Base-by-base conservation (phyloP, 495 filamentous ascomycete genomes). In the Rhypophila decipiens region DNA sequence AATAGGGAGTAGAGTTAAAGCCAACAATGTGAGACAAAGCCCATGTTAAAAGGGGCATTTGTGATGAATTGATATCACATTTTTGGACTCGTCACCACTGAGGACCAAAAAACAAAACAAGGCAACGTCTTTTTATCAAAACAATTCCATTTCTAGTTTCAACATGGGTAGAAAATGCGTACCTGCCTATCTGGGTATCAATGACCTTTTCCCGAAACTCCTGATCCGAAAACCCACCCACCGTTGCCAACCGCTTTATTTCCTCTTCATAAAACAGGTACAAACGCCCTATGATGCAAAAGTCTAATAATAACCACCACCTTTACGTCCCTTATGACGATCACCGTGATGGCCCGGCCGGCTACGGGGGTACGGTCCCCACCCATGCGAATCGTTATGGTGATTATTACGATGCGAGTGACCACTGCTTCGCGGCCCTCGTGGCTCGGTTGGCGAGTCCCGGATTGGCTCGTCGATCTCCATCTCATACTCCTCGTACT, bases 401-500 rank as follows among this genome's bases (percentile, higher is more conserved):
- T 47, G 21, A 12, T 52, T 40, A 31, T 35, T 24, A 10, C 53
- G 39, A 18, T 56, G 48, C 13, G 48, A 19, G 22, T 44, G 43
- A 12, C 53, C 27, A 33, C 27, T 46, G 24, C 31, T 49, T 3
- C 44, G 44, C 7, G 49, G 40, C 8, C 47, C 62, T 12, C 56
- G 44, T 10, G 63, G 65, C 9, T 56, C 56, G 9, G 66, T 56
- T 15, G 55, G 51, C 1, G 52, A 22, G 11, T 61, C 56, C 13
- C 56, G 64, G 15, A 79, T 65, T 19, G 62, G 50, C 52, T 78
- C 72, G 39, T 84, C 80, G 15, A 85, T 70, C 55, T 85, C 82
- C 37, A 80, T 70, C 55, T 86, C 82, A 51, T 79, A 79, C 61
- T 94, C 86, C 55, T 94, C 88, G 61, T 83, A 84, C 56, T 89